phyloP scores from a whole-genome alignment of 164 flowering plant genomes.

The Magnolia kwangsiensis region DNA sequence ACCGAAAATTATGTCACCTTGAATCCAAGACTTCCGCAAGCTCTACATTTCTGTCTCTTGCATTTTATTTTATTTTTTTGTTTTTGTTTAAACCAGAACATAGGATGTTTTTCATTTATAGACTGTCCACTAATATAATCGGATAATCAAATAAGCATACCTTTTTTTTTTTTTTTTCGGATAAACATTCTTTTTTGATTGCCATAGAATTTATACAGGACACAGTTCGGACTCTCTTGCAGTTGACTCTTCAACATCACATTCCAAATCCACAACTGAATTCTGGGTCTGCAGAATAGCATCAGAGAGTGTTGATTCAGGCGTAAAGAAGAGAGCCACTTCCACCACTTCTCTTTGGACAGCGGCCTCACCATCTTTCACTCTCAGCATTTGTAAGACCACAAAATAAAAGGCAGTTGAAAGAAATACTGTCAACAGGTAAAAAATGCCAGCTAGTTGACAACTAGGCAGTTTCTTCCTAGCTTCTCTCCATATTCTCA shows the following conservation, averaged over 20 bases:
- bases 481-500: conserved; percentile 49
- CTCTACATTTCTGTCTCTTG: background rate
- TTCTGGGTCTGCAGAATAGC: background rate
- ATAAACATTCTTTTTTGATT: too few relatives aligned
- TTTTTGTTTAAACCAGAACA: too few relatives aligned
- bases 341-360: conserved; percentile 1
- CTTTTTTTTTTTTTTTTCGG: too few relatives aligned
- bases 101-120: too few relatives aligned
- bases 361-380: background rate
- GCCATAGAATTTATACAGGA: too few relatives aligned
- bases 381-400: conserved; percentile 43
- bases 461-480: conserved; percentile 43
- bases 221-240: background rate
- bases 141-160: too few relatives aligned
- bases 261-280: background rate
- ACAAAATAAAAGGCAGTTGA: conserved; percentile 61
- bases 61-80: too few relatives aligned
- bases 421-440: conserved; percentile 52
- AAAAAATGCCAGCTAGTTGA: conserved; percentile 59
- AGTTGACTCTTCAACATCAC: background rate
- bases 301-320: background rate
- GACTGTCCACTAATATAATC: too few relatives aligned
- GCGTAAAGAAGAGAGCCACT: conserved; percentile 5
- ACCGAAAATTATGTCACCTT: too few relatives aligned
- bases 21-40: background rate